Evolutionary conservation across 768 basidiomycete genomes (phyloP).

Genomic region (Boletus insuetus): DNA sequence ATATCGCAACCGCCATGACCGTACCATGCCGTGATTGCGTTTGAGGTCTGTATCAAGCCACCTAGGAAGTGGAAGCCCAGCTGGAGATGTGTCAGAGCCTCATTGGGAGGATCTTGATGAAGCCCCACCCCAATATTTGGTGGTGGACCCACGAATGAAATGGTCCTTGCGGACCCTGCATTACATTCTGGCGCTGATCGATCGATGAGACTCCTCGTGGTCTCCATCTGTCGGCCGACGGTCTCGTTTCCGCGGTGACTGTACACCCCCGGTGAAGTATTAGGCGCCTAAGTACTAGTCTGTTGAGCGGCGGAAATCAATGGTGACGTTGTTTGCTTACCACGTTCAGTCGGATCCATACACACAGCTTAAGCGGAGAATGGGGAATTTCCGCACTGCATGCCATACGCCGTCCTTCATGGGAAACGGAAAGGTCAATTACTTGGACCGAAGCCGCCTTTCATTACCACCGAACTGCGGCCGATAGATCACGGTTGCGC

Average conservation of each 20-base stretch:
- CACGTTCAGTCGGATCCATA: neutral
- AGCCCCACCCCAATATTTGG: neutral
- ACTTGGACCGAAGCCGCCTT: slow-evolving; percentile 3
- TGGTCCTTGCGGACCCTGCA: neutral
- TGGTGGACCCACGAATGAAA: neutral
- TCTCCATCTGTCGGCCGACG: too few relatives aligned
- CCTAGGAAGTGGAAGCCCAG: neutral
- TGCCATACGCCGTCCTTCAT: neutral
- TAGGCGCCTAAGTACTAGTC: neutral
- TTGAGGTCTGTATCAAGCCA: neutral
- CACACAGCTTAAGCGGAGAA: neutral
- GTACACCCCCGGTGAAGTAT: neutral
- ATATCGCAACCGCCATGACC: neutral
- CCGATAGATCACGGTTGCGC: slow-evolving; percentile 2
- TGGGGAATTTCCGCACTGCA: slow-evolving; percentile 6
- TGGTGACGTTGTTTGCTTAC: neutral
- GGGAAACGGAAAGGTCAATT: neutral
- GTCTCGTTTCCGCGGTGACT: neutral
- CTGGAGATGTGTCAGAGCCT: neutral
- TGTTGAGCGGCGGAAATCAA: neutral
- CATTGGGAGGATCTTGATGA: neutral
- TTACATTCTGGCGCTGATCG: slow-evolving; percentile 5
- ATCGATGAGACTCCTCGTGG: neutral
- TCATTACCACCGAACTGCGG: slow-evolving; percentile 6
- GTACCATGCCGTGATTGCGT: slow-evolving; percentile 11